Conservation (phyloP, 2,329 filamentous ascomycete genomes). For the Fusarium humuli region DNA sequence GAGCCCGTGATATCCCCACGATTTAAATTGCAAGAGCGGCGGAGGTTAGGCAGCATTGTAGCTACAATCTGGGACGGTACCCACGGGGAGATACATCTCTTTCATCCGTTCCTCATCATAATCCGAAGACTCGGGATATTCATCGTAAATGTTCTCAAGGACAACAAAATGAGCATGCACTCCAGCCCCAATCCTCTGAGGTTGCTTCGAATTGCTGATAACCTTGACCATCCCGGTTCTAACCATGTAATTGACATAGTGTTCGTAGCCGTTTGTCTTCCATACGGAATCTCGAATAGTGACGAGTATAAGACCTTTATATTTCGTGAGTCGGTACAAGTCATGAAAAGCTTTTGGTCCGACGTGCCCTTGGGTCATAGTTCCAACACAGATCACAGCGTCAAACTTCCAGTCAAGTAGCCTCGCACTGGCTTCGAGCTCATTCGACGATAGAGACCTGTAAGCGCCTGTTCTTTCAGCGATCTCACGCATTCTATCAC, state of each 20-base stretch:
- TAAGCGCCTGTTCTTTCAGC: slow-evolving; percentile 59
- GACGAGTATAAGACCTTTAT: slow-evolving; percentile 57
- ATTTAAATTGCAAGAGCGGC: too few species aligned
- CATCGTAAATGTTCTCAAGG: not conserved
- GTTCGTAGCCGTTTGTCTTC: slow-evolving; percentile 57
- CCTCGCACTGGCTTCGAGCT: too few species aligned
- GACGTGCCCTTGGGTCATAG: slow-evolving; percentile 64
- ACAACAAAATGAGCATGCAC: slow-evolving; percentile 28
- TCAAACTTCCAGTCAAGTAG: slow-evolving; percentile 52
- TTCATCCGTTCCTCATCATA: too few species aligned
- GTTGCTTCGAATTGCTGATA: not conserved
- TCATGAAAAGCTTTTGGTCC: slow-evolving; percentile 60
- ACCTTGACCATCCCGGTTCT: not conserved
- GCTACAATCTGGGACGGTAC: too few species aligned
- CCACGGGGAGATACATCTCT: too few species aligned
- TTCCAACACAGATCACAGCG: slow-evolving; percentile 62
- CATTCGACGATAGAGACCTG: slow-evolving; percentile 46
- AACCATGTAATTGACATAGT: slow-evolving; percentile 51
- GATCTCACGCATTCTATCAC: slow-evolving; percentile 60
- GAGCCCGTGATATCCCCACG: too few species aligned
- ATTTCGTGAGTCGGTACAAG: slow-evolving; percentile 58
- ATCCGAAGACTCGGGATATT: too few species aligned
- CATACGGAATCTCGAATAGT: slow-evolving; percentile 62
- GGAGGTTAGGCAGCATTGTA: too few species aligned
- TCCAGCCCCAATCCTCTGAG: slow-evolving; percentile 18